Conservation (phyloP, 176 grass and related monocot species). For the Dendrocalamus sinicus region DNA sequence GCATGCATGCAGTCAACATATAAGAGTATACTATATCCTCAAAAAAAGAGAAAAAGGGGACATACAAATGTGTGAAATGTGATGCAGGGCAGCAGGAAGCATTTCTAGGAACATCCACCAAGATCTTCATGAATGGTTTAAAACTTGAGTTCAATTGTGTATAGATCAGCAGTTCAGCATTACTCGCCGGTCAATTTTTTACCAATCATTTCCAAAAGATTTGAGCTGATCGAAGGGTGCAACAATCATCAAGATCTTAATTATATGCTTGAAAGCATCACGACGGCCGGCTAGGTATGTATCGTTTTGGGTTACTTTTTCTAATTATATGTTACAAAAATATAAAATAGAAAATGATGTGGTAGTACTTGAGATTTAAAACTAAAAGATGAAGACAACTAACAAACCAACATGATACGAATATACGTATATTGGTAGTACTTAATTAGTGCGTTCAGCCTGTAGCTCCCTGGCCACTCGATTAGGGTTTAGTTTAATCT, state of each 20-base stretch:
- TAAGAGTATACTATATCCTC: too few relatives aligned
- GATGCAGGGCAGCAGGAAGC: not conserved
- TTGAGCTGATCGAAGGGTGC: not conserved
- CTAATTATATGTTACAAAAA: too few relatives aligned
- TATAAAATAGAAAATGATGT: too few relatives aligned
- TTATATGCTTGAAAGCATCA: too few relatives aligned
- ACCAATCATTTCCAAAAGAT: not conserved
- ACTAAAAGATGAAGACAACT: not conserved
- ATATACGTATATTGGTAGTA: too few relatives aligned
- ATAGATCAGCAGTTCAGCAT: not conserved
- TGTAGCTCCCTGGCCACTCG: not conserved
- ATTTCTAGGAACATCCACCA: too few relatives aligned
- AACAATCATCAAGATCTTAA: too few relatives aligned
- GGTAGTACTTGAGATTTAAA: too few relatives aligned
- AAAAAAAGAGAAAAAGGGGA: not conserved
- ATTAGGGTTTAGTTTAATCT: not conserved
- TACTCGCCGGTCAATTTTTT: not conserved
- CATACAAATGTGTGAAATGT: not conserved
- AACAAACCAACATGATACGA: not conserved
- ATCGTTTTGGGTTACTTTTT: too few relatives aligned
- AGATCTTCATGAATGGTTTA: not conserved
- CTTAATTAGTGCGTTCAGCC: slow-evolving; percentile 29
- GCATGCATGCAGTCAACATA: too few relatives aligned
- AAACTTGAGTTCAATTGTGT: not conserved
- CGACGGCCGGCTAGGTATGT: too few relatives aligned